These are phyloP conservation scores for Alternaria metachromatica DNA, from an alignment of 2,329 filamentous ascomycete genomes.

Conservation along the genomic window DNA sequence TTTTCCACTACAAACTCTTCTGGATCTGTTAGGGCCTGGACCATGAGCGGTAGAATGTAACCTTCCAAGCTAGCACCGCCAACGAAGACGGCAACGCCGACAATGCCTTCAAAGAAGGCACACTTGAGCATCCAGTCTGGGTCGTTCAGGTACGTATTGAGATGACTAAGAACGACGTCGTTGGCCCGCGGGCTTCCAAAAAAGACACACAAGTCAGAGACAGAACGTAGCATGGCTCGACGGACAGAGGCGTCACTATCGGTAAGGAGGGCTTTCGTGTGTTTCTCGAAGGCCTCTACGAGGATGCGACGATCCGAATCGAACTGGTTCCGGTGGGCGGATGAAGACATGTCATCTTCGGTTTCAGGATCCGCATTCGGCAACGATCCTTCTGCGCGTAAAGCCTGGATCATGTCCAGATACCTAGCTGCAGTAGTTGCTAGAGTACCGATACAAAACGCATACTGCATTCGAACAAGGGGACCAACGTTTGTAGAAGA, in stretches of 20 bases:
- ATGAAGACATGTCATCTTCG: constrained; percentile 73
- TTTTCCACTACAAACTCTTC: constrained; percentile 95
- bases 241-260: constrained; percentile 86
- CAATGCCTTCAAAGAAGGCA: constrained; percentile 93
- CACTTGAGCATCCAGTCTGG: constrained; percentile 96
- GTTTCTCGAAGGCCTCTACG: constrained; percentile 80
- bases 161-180: constrained; percentile 92
- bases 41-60: constrained; percentile 94
- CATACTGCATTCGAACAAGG: constrained; percentile 87
- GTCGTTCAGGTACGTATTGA: constrained; percentile 97
- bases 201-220: constrained; percentile 91
- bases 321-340: constrained; percentile 80
- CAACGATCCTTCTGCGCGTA: constrained; percentile 82
- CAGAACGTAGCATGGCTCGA: constrained; percentile 87
- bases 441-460: constrained; percentile 86
- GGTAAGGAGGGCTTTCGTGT: constrained; percentile 88
- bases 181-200: constrained; percentile 92
- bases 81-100: constrained; percentile 89
- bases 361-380: constrained; percentile 78
- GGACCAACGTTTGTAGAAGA: constrained; percentile 59
- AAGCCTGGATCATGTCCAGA: constrained; percentile 86
- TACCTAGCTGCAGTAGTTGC: constrained; percentile 85
- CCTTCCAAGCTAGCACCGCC: constrained; percentile 90
- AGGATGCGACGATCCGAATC: constrained; percentile 86
- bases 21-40: constrained; percentile 89